Evolutionary conservation across 2,329 filamentous ascomycete species (phyloP), one percentile per base, ranked within the genome.

Genomic region (Phoma sp.): DNA sequence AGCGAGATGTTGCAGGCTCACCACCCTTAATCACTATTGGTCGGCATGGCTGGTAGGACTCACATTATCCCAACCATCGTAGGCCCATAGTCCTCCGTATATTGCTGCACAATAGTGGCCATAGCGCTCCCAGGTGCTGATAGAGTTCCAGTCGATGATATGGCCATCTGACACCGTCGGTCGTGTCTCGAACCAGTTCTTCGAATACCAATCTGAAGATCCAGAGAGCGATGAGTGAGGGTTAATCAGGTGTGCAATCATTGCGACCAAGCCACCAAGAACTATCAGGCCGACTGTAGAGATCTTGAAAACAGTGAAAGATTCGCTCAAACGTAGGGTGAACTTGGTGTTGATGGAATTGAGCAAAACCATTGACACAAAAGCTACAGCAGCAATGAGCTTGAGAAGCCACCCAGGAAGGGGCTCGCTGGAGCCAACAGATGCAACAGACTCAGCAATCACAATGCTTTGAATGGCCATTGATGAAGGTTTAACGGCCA

Each of bases 41-140:
- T 7, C 23, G 7, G 23, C 17, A 28, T 20, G 18, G 14, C 12
- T 15, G 17, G 12, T 17, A n/a, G 20, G 9, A 62, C 78, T 74
- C 32, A 83, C 84, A 74, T 87, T 87, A 49, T 88, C 86, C 86
- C 86, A 88, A 0, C 86, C 86, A 0, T 83, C 85, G 54, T 87
- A 88, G 0, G 83, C 85, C 85, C 85, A 88, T 0, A 88, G 66
- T 0, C 83, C 84, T 0, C 81, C 85, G 60, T 87, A 87, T 1
- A 87, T 75, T 0, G 85, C 86, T 1, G 84, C 80, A 3, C 83
- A 84, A 50, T 83, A 82, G 60, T 87, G 82, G 0, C 85, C 85
- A 21, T 87, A 78, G 10, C 83, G 76, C 50, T 85, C 83, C 86
- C 85, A 88, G 23, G 76, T 68, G 5, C 78, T 74, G 34, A 87